Base-by-base conservation (phyloP, 306 rosid genomes). In the Vigna nakashimae region DNA sequence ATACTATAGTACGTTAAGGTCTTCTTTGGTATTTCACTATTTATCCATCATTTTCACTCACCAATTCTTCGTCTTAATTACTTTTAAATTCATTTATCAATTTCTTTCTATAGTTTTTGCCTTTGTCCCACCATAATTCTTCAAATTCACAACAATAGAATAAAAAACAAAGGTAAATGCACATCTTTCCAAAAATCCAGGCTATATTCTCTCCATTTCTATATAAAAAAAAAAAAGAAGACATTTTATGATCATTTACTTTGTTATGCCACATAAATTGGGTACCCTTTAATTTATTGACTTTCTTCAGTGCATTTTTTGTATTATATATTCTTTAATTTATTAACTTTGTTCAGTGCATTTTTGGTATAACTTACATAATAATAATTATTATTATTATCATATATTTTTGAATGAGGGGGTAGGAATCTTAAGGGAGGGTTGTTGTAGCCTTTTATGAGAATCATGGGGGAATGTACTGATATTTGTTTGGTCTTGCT, bases 1-100 rank as follows among this genome's bases (percentile, higher is more conserved):
- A 87, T 87, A 50, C 79, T 71, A 83, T 10, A 40, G 58, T 52
- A 52, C 88, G 65, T 85, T 73, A 83, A 83, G 91, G 84, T 64
- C 72, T 67, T 55, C 4, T 67, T 71, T 7, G 79, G 69, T 70
- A 82, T 77, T 73, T 81, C 85, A 80, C 78, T 65, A 69, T 80
- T 69, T 69, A 42, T 73, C 78, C n/a, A 60, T 67, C 70, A 42
- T 62, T 79, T 74, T 78, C 34, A 13, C 9, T 26, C 28, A 64
- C 72, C 45, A 0, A 28, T 83, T 72, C 71, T 66, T 11, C 66
- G 34, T 51, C 77, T 59, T 32, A 34, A 34, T 34, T 34, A 9
- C 53, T 79, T 81, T 77, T 77, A 20, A 20, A 9, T 38, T 60
- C 13, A 9, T 17, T 20, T 4, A 9, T 22, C 1, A 36, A 36